phyloP scores from a whole-genome alignment of 129 eudicot genomes.

The carrot (Daucus carota) region DNA sequence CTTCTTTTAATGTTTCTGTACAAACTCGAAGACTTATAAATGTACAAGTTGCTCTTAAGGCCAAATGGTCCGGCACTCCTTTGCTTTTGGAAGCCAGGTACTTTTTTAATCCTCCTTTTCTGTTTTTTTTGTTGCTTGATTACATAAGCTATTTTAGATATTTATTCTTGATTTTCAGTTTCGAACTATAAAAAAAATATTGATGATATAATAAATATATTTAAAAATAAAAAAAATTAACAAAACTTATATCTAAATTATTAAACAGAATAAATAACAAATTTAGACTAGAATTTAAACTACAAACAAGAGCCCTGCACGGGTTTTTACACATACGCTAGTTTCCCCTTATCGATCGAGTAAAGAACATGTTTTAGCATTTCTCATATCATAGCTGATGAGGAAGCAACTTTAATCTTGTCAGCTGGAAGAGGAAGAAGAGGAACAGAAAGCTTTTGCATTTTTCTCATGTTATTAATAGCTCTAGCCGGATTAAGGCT shows the following conservation, averaged over 20 bases:
- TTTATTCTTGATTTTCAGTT: not conserved
- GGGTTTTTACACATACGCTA: too few relatives aligned
- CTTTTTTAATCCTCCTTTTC: not conserved
- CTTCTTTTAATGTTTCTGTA: conserved; percentile 39
- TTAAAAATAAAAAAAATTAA: too few relatives aligned
- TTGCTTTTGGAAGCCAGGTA: conserved; percentile 93
- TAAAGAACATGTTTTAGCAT: not conserved
- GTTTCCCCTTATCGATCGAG: too few relatives aligned
- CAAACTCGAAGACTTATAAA: conserved; percentile 65
- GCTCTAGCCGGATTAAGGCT: conserved; percentile 78
- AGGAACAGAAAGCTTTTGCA: conserved; percentile 20
- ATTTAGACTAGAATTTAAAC: too few relatives aligned
- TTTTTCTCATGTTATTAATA: conserved; percentile 59
- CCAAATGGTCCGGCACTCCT: conserved; percentile 92
- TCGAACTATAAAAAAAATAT: too few relatives aligned
- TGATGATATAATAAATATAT: too few relatives aligned
- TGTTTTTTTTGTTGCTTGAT: not conserved
- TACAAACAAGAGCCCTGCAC: too few relatives aligned
- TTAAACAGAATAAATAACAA: too few relatives aligned
- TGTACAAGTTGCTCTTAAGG: conserved; percentile 88
- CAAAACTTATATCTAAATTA: too few relatives aligned
- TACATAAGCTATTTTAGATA: not conserved
- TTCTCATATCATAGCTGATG: not conserved
- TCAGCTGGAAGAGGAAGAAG: conserved; percentile 25
- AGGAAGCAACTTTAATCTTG: conserved; percentile 4